A percentile compares a stretch with the other conserved stretches of the same genome.
phyloP scores from a whole-genome alignment of 2,329 filamentous ascomycete species.

The Didymella sp. region DNA sequence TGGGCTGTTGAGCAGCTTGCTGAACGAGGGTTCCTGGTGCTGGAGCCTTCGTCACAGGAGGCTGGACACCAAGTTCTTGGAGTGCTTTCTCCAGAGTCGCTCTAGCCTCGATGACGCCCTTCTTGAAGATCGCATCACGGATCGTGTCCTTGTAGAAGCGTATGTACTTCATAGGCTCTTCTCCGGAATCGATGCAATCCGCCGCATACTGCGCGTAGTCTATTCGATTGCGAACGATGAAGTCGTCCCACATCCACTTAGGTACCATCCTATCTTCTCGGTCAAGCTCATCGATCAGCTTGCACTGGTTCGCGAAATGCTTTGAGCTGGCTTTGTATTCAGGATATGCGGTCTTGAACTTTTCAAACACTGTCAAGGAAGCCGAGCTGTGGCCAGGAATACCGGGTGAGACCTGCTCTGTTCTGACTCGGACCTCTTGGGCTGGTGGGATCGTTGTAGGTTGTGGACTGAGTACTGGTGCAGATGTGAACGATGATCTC shows the following conservation, averaged over 20 bases:
- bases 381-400: not conserved
- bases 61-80: conserved; percentile 26
- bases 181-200: conserved; percentile 33
- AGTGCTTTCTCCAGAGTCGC: conserved; percentile 31
- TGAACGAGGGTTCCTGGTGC: not conserved
- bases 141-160: conserved; percentile 48
- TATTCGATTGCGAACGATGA: conserved; percentile 43
- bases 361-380: conserved; percentile 26
- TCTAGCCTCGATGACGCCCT: conserved; percentile 32
- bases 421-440: not conserved
- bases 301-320: conserved; percentile 45
- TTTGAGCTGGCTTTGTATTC: conserved; percentile 43
- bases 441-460: not conserved
- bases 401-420: not conserved
- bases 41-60: not conserved
- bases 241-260: conserved; percentile 52
- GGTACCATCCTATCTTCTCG: conserved; percentile 44
- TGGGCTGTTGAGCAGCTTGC: not conserved
- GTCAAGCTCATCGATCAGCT: conserved; percentile 38
- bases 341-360: conserved; percentile 45
- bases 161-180: conserved; percentile 36
- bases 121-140: conserved; percentile 33
- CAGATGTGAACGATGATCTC: not conserved
- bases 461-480: not conserved
- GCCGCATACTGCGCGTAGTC: conserved; percentile 41